These are phyloP conservation scores for Pythium volutum DNA, from an alignment of 352 stramenopile genomes.

Conservation along the genomic window DNA sequence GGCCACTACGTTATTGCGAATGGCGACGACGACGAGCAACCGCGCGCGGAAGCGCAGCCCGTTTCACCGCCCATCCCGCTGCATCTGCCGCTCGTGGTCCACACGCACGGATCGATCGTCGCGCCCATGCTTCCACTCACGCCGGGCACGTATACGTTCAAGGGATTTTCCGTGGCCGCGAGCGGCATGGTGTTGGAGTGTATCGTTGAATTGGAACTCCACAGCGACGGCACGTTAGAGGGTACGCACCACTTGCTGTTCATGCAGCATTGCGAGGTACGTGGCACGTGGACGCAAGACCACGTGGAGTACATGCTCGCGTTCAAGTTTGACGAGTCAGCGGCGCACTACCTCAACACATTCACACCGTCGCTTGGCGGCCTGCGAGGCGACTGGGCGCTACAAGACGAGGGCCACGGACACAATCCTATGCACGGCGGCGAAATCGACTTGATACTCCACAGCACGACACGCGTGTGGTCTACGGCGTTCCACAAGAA, in stretches of 20 bases:
- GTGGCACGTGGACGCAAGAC: conserved; percentile 42
- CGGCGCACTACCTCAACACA: conserved; percentile 53
- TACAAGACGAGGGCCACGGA: conserved; percentile 36
- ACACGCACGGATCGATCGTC: conserved; percentile 17
- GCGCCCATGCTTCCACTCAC: conserved; percentile 43
- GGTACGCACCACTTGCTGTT: conserved; percentile 47
- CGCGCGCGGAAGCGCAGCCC: not conserved
- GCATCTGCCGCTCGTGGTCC: not conserved
- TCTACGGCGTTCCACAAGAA: conserved; percentile 12
- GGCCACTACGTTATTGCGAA: conserved; percentile 17
- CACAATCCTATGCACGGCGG: conserved; percentile 7
- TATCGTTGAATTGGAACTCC: conserved; percentile 33
- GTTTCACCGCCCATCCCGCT: conserved; percentile 1
- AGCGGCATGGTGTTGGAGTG: conserved; percentile 66
- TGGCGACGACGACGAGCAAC: conserved; percentile 17
- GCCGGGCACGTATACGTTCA: conserved; percentile 47
- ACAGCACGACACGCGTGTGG: conserved; percentile 4
- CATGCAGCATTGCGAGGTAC: conserved; percentile 42
- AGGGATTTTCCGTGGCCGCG: conserved; percentile 51
- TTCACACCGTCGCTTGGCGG: conserved; percentile 33
- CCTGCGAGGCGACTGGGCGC: conserved; percentile 43
- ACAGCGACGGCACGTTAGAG: conserved; percentile 36
- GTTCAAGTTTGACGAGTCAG: conserved; percentile 34
- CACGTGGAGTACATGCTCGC: conserved; percentile 46
- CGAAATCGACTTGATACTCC: conserved; percentile 14